These are phyloP conservation scores for Lactifluus subvellereus DNA, from an alignment of 768 basidiomycete genomes.

Conservation along the genomic window DNA sequence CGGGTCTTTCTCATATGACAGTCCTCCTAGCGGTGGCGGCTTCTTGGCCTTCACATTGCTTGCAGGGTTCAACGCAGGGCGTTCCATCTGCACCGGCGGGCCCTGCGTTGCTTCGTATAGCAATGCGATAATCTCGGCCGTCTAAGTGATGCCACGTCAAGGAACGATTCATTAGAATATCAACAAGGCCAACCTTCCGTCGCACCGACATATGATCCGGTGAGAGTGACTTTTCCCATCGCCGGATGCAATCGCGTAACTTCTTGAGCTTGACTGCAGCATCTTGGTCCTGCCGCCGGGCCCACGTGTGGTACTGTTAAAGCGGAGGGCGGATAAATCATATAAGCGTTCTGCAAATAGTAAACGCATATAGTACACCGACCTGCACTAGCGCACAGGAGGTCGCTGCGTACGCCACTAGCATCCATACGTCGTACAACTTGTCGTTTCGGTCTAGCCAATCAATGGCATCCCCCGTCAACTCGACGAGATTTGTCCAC, in stretches of 20 bases:
- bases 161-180: slow-evolving; percentile 11
- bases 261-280: slow-evolving; percentile 72
- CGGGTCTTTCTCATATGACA: slow-evolving; percentile 75
- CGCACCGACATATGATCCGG: slow-evolving; percentile 93
- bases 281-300: slow-evolving; percentile 68
- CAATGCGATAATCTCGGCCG: slow-evolving; percentile 86
- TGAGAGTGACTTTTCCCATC: slow-evolving; percentile 83
- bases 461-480: slow-evolving; percentile 78
- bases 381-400: slow-evolving; percentile 90
- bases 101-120: slow-evolving; percentile 93
- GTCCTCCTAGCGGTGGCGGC: slow-evolving; percentile 41
- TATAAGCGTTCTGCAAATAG: neutral
- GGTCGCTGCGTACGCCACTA: slow-evolving; percentile 83
- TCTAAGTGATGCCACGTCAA: slow-evolving; percentile 41
- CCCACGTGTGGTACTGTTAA: slow-evolving; percentile 87
- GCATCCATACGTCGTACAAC: slow-evolving; percentile 80
- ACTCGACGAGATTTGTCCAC: slow-evolving; percentile 66
- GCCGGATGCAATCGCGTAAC: slow-evolving; percentile 75
- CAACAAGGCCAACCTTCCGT: slow-evolving; percentile 62
- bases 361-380: slow-evolving; percentile 23
- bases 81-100: slow-evolving; percentile 42
- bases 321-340: slow-evolving; percentile 2
- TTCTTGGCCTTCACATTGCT: slow-evolving; percentile 58
- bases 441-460: slow-evolving; percentile 82
- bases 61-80: slow-evolving; percentile 71